Evolutionary conservation across 1,284 basidiomycete species (phyloP), one percentile per base, ranked within the genome.

Genomic region (Papiliotrema fonsecae): DNA sequence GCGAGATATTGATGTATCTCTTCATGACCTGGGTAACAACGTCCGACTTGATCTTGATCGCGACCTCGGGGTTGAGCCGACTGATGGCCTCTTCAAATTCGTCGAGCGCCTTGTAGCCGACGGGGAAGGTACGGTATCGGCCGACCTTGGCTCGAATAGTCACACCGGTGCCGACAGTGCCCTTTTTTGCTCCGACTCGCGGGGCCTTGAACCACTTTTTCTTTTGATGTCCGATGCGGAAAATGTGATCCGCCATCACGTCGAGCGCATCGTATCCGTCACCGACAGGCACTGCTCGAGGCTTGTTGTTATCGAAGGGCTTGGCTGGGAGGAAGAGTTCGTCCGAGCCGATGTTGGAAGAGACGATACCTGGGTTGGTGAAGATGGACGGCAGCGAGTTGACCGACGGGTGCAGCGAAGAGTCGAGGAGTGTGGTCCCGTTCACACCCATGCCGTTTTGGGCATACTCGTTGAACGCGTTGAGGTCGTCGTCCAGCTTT

Each of bases 231-330:
- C 66, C 68, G 24, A 62, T 61, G 21, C 63, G 54, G 57, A 64
- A 67, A 45, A 68, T 64, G 35, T 67, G 60, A 46, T 70, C 67
- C 18, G 65, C 67, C 62, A 68, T 67, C 39, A 70, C 59, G 42
- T 68, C 66, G 25, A 68, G 44, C n/a, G 66, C 64, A 43, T 69
- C 66, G 37, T 57, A 64, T 0, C 65, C 64, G 28, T 65, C 63
- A 18, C 65, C 63, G 10, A 65, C 50, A 10, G 57, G 55, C 1
- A 67, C 63, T 4, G 58, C 61, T 32, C 44, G 40, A 6, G 51
- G 48, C 2, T 32, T 28, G 16, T 54, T 47, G n/a, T 51, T 30
- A 2, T 52, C 52, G n/a, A n/a, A n/a, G n/a, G n/a, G n/a, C n/a
- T n/a, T n/a, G 4, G 49, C 22, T 30, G 26, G 34, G n/a, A n/a